Evolutionary conservation across 2,329 filamentous ascomycete genomes (phyloP).

Genomic region (Stagonosporopsis cucurbitacearum): DNA sequence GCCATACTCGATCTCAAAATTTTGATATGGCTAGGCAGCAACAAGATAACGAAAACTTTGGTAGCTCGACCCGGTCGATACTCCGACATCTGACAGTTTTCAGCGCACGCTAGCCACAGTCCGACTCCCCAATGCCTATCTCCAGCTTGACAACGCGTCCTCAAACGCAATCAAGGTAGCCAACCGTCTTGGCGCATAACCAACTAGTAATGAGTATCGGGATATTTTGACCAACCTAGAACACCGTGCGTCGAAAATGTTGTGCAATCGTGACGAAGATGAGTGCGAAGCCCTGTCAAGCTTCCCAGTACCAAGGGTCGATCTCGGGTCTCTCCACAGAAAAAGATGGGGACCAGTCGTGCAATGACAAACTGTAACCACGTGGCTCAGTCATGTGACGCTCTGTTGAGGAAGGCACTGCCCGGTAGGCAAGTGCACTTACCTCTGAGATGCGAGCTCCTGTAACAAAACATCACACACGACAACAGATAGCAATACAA

Average conservation of each 20-base stretch:
- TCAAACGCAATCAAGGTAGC: neutral
- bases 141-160: conserved; percentile 7
- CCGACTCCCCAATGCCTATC: neutral
- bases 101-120: neutral
- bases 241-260: conserved; percentile 6
- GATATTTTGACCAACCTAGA: conserved; percentile 5
- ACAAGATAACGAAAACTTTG: conserved; percentile 4
- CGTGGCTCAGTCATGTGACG: no score
- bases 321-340: conserved; percentile 31
- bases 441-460: no score
- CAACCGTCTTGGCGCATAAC: conserved; percentile 14
- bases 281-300: conserved; percentile 10
- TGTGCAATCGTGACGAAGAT: conserved; percentile 10
- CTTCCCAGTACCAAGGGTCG: conserved; percentile 19
- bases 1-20: conserved; percentile 48
- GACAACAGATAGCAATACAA: no score
- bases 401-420: no score
- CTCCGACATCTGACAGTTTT: neutral
- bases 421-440: no score
- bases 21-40: conserved; percentile 4
- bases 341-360: conserved; percentile 2
- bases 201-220: conserved; percentile 8
- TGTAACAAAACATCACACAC: no score
- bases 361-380: neutral
- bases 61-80: neutral